Base-by-base conservation (phyloP, 1,284 basidiomycete species). In the Ceratobasidium sp. region DNA sequence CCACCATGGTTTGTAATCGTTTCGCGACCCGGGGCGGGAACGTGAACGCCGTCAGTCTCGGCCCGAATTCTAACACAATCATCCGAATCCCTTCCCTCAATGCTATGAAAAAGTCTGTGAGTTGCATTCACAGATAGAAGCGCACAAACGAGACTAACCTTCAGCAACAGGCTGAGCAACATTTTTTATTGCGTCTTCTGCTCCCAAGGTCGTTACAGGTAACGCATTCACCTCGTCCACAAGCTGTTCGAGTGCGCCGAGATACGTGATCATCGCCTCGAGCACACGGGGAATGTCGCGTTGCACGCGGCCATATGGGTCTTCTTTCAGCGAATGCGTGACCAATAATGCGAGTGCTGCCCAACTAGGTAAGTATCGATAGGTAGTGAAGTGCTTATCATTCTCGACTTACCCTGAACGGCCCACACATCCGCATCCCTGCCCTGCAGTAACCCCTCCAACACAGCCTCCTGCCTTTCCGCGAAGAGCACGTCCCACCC, bases 291-390 rank as follows among this genome's bases (percentile, higher is more conserved):
- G 92, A 31, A 94, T 93, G 80, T 95, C 93, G 6, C 91, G 86
- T 80, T 96, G 94, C 7, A 94, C 92, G 59, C 91, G 88, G 14
- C 94, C 94, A 79, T 92, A 95, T 31, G 87, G 85, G 82, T 96
- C 94, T 81, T 95, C 94, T 1, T 85, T 85, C 41, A 95, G 83
- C 6, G 94, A 95, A 1, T 89, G 88, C 74, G 90, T 90, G 4
- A 88, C 85, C n/a, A 95, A 84, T 62, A 87, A 86, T 0, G 91
- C 88, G 1, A 96, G 84, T 6, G 89, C 94, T 95, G 78, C 1
- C 45, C 44, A 47, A 44, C 60, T 64, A 6, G 50, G 7, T 48
- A 45, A 53, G 19, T 33, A 31, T 24, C 17, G 63, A 17, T 24
- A 27, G 9, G 29, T n/a, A 17, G 5, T n/a, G 51, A 44, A 27